Percentiles rank a stretch among this genome's conserved stretches.
These are phyloP conservation scores for Diplotaxis tenuifolia DNA, from an alignment of 345 rosid genomes.

Conservation along the genomic window DNA sequence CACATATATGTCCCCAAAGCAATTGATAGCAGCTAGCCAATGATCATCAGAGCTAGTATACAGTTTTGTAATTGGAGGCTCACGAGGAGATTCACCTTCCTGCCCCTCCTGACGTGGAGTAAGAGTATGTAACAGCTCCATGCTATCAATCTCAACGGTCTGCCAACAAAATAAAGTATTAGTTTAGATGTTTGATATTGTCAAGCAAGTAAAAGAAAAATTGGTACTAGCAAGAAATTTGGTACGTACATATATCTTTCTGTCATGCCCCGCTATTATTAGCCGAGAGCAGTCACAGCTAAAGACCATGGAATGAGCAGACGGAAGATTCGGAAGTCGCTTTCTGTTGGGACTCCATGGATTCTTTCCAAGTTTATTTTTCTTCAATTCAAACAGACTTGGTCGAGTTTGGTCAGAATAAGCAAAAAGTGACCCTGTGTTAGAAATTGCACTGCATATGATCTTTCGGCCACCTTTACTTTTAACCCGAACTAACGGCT, in stretches of 20 bases:
- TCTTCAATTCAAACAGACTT: slow-evolving; percentile 65
- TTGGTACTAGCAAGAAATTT: background rate
- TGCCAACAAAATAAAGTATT: slow-evolving; percentile 22
- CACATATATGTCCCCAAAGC: slow-evolving; percentile 90
- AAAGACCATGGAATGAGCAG: slow-evolving; percentile 78
- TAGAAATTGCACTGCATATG: slow-evolving; percentile 78
- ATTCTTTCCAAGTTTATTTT: slow-evolving; percentile 43
- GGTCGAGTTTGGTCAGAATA: slow-evolving; percentile 79
- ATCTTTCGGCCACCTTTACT: slow-evolving; percentile 73
- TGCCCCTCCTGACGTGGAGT: slow-evolving; percentile 54
- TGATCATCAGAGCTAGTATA: slow-evolving; percentile 76
- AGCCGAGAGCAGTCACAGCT: slow-evolving; percentile 65
- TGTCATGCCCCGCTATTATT: slow-evolving; percentile 76
- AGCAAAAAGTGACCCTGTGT: slow-evolving; percentile 68
- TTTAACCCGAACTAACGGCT: slow-evolving; percentile 64
- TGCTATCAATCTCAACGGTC: slow-evolving; percentile 68
- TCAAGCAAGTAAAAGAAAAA: background rate
- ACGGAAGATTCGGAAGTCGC: slow-evolving; percentile 67
- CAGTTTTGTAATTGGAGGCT: slow-evolving; percentile 85
- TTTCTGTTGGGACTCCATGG: slow-evolving; percentile 61
- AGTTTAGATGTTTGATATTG: slow-evolving; percentile 8
- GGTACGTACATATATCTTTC: slow-evolving; percentile 74
- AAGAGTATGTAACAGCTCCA: slow-evolving; percentile 56
- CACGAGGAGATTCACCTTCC: slow-evolving; percentile 48
- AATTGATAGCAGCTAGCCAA: slow-evolving; percentile 88